Evolutionary conservation across 2,329 filamentous ascomycete species (phyloP), one percentile per base, ranked within the genome.

Genomic region (Huntiella bhutanensis): DNA sequence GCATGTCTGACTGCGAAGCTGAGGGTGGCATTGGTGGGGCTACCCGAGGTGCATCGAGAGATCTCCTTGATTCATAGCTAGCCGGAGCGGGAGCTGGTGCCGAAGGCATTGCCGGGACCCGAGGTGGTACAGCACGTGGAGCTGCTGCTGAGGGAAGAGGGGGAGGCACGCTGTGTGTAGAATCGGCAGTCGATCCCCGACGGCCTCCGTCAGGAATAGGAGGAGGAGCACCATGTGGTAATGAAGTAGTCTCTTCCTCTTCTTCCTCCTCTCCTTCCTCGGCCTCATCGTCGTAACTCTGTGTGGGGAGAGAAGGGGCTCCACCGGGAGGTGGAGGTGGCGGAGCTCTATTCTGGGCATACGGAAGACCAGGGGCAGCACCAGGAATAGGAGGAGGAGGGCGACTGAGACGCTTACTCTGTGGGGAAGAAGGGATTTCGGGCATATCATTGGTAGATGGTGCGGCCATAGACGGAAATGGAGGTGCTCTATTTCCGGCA

Each of bases 211-310:
- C 88, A 62, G 93, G 95, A 61, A 94, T 85, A 47, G 82, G 84
- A n/a, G 76, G 85, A 7, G 84, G 80, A n/a, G 87, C 84, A 1
- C 82, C 87, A 57, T 28, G 96, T 96, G 58, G 96, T 91, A 5
- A 91, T 96, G 55, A 96, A 91, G 58, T 96, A 96, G 57, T 96
- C 91, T 5, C 88, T 58, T 98, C 91, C 57, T 96, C 96, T 57
- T 95, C 88, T 0, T 85, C 92, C 33, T 85, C 72, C 56, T 92
- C 86, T 49, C 82, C 84, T 19, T 76, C 78, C 11, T 80, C 78
- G 32, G 77, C 77, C 32, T 81, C 79, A 17, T 64, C 70, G 51
- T 65, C 65, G 7, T 56, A 54, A 5, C 5, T 38, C 8, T 61
- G 61, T 51, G 68, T 57, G 46, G 62, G 54, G 17, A 70, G 63